Evolutionary conservation across 345 rosid genomes (phyloP), one percentile per base, ranked within the genome.

Genomic region (Lagerstroemia speciosa): DNA sequence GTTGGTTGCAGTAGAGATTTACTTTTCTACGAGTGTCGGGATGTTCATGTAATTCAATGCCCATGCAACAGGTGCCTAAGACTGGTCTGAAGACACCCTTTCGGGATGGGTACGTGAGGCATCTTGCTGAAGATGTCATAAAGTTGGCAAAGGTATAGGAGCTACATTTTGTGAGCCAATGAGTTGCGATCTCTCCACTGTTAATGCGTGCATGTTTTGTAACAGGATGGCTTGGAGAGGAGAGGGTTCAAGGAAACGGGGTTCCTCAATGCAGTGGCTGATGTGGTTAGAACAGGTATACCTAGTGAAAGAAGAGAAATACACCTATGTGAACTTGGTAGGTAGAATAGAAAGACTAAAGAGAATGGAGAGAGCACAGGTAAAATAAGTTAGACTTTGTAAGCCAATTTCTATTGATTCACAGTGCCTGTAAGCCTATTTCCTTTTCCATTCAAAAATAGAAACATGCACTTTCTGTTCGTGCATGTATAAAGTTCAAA

Each of bases 221-320:
- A 78, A 75, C 81, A 91, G 99, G 98, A 87, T 73, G 98, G 99
- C 69, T 75, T 94, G 77, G 97, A 94, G 81, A 87, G 96, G 34
- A 81, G 98, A 80, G 99, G 99, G 53, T 94, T 70, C 74, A 94
- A 94, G 84, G 99, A 94, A 83, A 71, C 84, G 0, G 90, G 93
- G 12, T 91, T 94, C 87, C 78, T 94, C 78, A 90, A 94, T 68
- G 97, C 71, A 68, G 89, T 94, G 31, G 67, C 79, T 53, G 93
- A 91, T 73, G 93, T 94, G 75, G 98, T 88, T 72, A 79, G 89
- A 72, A 92, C 99, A 84, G 99, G 99, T 94, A 77, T 19, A 62
- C 40, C 40, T 20, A 48, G 24, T 48, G 26, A 17, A 48, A 48
- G 55, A 48, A 48, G n/a, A 19, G 55, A 48, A 38, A 6, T 17